A percentile compares a stretch with the other conserved stretches of the same genome.
phyloP scores from a whole-genome alignment of 1,284 basidiomycete genomes.

The Cutaneotrichosporon sp. region DNA sequence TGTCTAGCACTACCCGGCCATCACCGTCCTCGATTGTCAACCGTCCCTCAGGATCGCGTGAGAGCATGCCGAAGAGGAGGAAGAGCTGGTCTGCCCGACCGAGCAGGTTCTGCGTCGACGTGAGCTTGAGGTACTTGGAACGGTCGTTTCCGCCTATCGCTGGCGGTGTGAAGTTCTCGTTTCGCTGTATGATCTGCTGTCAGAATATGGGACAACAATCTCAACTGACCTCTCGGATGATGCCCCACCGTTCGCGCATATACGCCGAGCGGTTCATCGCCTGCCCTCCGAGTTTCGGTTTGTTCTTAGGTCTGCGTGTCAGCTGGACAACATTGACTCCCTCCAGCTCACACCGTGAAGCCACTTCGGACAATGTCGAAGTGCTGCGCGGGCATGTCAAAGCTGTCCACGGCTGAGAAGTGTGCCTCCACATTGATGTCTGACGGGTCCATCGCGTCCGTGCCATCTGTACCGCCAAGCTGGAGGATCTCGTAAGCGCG shows the following conservation, averaged over 20 bases:
- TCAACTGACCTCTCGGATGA: slow-evolving; percentile 70
- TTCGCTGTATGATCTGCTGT: slow-evolving; percentile 67
- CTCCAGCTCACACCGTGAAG: slow-evolving; percentile 30
- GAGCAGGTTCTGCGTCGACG: slow-evolving; percentile 92
- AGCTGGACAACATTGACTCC: neutral
- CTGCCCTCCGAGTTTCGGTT: slow-evolving; percentile 69
- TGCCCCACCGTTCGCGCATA: slow-evolving; percentile 75
- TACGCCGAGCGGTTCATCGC: slow-evolving; percentile 74
- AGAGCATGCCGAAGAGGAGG: slow-evolving; percentile 88
- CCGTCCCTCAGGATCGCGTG: slow-evolving; percentile 82
- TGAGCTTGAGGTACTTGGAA: slow-evolving; percentile 83
- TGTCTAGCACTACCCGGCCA: slow-evolving; percentile 83
- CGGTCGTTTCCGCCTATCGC: slow-evolving; percentile 82
- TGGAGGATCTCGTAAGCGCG: slow-evolving; percentile 80
- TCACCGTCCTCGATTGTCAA: slow-evolving; percentile 92
- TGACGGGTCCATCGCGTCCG: slow-evolving; percentile 59
- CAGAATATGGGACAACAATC: slow-evolving; percentile 6
- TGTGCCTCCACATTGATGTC: slow-evolving; percentile 79
- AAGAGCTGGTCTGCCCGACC: slow-evolving; percentile 89
- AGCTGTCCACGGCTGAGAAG: slow-evolving; percentile 81
- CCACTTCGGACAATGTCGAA: slow-evolving; percentile 72
- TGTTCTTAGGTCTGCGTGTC: slow-evolving; percentile 52
- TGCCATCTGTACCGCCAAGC: slow-evolving; percentile 59
- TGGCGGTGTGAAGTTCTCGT: slow-evolving; percentile 94
- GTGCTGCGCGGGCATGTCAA: slow-evolving; percentile 88